Conservation (phyloP, 1,284 basidiomycete genomes). For the Cryptococcus sp. region DNA sequence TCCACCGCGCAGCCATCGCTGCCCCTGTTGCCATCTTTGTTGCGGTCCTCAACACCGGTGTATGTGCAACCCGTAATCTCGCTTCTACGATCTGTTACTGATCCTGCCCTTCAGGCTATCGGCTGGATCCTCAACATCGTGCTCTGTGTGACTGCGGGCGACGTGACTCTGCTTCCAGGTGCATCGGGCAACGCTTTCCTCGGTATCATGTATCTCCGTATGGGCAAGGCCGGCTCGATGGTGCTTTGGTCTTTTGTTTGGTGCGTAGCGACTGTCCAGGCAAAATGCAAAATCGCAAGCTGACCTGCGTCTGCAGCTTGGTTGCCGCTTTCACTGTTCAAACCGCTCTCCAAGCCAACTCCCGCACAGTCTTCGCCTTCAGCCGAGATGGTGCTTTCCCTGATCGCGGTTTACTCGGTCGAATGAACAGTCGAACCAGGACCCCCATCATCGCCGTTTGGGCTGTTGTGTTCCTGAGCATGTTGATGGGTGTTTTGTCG, state of each 20-base stretch:
- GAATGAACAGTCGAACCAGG: conserved; percentile 64
- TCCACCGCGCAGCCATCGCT: conserved; percentile 81
- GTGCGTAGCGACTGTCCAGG: not conserved
- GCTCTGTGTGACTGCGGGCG: conserved; percentile 71
- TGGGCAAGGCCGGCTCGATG: conserved; percentile 70
- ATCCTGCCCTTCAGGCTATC: conserved; percentile 40
- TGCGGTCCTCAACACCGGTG: conserved; percentile 80
- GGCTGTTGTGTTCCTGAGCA: conserved; percentile 67
- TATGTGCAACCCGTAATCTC: conserved; percentile 33
- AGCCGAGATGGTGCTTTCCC: conserved; percentile 63
- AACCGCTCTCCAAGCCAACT: conserved; percentile 76
- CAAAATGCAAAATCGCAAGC: not conserved
- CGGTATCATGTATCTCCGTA: conserved; percentile 71
- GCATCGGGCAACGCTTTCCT: conserved; percentile 71
- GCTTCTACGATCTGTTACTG: not conserved
- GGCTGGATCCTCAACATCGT: conserved; percentile 84
- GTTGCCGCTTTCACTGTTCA: conserved; percentile 84
- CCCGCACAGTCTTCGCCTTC: conserved; percentile 85
- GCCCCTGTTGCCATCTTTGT: conserved; percentile 81
- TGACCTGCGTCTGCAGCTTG: conserved; percentile 57
- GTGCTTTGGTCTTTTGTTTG: conserved; percentile 62
- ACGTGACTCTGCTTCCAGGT: conserved; percentile 55
- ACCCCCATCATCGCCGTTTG: conserved; percentile 84
- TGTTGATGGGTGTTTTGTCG: conserved; percentile 62
- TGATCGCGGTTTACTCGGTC: conserved; percentile 76